These are phyloP conservation scores for Dryas integrifolia DNA, from an alignment of 331 rosid species.

Conservation along the genomic window DNA sequence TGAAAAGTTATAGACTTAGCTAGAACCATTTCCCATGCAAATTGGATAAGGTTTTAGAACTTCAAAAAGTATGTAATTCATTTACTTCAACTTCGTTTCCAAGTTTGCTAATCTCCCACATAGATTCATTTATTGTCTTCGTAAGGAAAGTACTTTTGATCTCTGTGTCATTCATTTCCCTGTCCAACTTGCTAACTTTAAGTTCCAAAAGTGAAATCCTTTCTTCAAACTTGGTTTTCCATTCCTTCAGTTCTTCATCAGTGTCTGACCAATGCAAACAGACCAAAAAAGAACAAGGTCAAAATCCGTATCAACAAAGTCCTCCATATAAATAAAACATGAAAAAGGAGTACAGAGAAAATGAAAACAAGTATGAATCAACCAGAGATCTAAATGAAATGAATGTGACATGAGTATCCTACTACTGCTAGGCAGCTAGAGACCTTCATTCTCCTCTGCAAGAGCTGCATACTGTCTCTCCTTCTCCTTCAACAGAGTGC, in stretches of 20 bases:
- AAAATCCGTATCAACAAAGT: slow-evolving; percentile 19
- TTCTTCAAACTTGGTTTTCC: slow-evolving; percentile 81
- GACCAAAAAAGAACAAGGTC: slow-evolving; percentile 27
- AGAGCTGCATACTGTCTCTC: slow-evolving; percentile 64
- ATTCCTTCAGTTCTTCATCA: slow-evolving; percentile 84
- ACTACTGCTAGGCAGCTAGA: slow-evolving; percentile 23
- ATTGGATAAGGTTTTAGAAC: slow-evolving; percentile 17
- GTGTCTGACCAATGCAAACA: slow-evolving; percentile 51
- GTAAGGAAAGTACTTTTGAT: slow-evolving; percentile 41
- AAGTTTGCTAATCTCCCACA: slow-evolving; percentile 68
- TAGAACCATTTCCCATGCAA: slow-evolving; percentile 18
- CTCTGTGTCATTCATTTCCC: slow-evolving; percentile 63
- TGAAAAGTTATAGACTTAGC: slow-evolving; percentile 32
- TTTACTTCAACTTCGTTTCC: slow-evolving; percentile 80
- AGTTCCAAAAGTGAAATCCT: slow-evolving; percentile 51
- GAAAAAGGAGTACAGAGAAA: slow-evolving; percentile 7
- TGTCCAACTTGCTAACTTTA: slow-evolving; percentile 61
- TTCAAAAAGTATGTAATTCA: slow-evolving; percentile 26
- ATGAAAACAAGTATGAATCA: not conserved
- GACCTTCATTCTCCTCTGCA: slow-evolving; percentile 76
- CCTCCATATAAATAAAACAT: not conserved
- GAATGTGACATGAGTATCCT: slow-evolving; percentile 3
- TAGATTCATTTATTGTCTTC: slow-evolving; percentile 34
- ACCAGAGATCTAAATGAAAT: slow-evolving; percentile 2
- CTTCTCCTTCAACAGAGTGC: slow-evolving; percentile 59